Percentiles rank a stretch among this genome's conserved stretches.
These are phyloP conservation scores for Scortechinia acanthostroma DNA, from an alignment of 2,329 filamentous ascomycete species.

Conservation along the genomic window DNA sequence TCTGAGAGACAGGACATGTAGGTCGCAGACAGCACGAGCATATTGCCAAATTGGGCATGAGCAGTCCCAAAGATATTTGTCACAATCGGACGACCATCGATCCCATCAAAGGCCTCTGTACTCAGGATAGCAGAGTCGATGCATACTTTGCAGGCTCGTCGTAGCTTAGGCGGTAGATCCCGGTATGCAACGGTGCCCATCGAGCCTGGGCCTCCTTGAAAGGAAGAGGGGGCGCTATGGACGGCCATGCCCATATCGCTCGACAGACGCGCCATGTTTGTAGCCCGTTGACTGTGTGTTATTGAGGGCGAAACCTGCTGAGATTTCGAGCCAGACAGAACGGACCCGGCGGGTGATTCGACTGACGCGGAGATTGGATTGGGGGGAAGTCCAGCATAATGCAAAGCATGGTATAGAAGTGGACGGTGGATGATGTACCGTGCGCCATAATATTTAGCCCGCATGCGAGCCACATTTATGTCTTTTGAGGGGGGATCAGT, in stretches of 20 bases:
- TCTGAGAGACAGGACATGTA: neutral
- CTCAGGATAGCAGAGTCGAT: slow-evolving; percentile 1
- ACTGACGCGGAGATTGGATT: neutral
- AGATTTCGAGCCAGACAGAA: neutral
- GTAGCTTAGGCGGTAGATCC: neutral
- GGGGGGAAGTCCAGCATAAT: neutral
- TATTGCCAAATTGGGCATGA: neutral
- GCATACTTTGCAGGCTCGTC: slow-evolving; percentile 1
- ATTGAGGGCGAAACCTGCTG: slow-evolving; percentile 1
- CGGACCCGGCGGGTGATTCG: neutral
- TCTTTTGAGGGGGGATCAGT: neutral
- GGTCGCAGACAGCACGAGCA: neutral
- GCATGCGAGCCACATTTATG: neutral
- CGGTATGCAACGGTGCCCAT: neutral
- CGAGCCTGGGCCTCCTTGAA: neutral
- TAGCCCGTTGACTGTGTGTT: neutral
- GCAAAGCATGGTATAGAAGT: neutral
- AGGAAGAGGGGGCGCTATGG: neutral
- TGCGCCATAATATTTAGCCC: neutral
- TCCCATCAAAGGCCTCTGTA: slow-evolving; percentile 1
- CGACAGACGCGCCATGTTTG: neutral
- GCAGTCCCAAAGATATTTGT: slow-evolving; percentile 1
- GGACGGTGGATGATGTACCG: slow-evolving; percentile 1
- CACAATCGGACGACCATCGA: neutral
- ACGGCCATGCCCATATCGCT: neutral